Conservation (phyloP, 1,139 yeast genomes). For the Scheffersomyces segobiensis region DNA sequence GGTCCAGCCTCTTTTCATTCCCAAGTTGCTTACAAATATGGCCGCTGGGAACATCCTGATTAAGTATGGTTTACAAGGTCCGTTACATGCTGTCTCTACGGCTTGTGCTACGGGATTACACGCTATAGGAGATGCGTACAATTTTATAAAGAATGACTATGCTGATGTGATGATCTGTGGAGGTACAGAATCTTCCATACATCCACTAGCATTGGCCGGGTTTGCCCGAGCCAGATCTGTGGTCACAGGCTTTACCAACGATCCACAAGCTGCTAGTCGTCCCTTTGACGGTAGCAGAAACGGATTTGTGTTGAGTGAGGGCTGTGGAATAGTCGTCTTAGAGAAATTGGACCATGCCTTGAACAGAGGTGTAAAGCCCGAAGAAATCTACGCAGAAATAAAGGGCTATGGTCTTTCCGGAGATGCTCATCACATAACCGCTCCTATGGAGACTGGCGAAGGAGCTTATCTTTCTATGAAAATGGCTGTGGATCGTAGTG, state of each 20-base stretch:
- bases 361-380: conserved; percentile 51
- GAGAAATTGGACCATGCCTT: conserved; percentile 80
- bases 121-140: conserved; percentile 88
- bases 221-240: conserved; percentile 89
- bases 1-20: conserved; percentile 84
- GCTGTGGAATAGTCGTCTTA: conserved; percentile 77
- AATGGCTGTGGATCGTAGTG: conserved; percentile 62
- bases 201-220: conserved; percentile 87
- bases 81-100: conserved; percentile 84
- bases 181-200: conserved; percentile 84
- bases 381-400: conserved; percentile 75
- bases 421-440: conserved; percentile 91
- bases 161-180: conserved; percentile 91
- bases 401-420: conserved; percentile 89
- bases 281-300: conserved; percentile 80
- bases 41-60: conserved; percentile 93
- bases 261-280: conserved; percentile 68
- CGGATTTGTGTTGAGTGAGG: conserved; percentile 95
- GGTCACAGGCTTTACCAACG: conserved; percentile 60
- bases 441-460: conserved; percentile 78
- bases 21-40: conserved; percentile 84
- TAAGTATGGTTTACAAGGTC: conserved; percentile 73
- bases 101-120: conserved; percentile 98
- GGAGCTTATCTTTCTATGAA: conserved; percentile 88
- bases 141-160: conserved; percentile 76